These are phyloP conservation scores for Amesomyces nigricolor DNA, from an alignment of 2,329 filamentous ascomycete genomes.

Conservation along the genomic window DNA sequence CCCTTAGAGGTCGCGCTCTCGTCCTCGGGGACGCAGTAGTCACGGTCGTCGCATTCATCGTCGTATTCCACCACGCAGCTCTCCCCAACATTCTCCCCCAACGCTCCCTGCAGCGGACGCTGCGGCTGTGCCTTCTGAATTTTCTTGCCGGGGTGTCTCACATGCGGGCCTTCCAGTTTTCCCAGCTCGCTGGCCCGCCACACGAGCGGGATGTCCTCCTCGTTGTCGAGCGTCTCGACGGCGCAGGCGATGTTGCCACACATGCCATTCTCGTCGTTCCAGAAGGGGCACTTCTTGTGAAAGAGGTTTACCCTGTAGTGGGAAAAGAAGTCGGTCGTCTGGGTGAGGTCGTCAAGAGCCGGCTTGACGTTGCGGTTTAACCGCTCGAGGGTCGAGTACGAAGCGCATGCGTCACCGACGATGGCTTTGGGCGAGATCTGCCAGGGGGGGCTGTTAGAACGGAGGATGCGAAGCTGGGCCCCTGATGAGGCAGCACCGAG, in stretches of 20 bases:
- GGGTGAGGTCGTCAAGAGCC: slow-evolving; percentile 72
- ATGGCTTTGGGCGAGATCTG: slow-evolving; percentile 86
- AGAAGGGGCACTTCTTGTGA: slow-evolving; percentile 92
- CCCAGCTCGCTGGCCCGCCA: slow-evolving; percentile 91
- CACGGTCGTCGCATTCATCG: slow-evolving; percentile 91
- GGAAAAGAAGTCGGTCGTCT: slow-evolving; percentile 93
- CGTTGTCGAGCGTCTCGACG: slow-evolving; percentile 89
- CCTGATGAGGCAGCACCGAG: slow-evolving; percentile 23
- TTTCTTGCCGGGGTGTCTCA: slow-evolving; percentile 76
- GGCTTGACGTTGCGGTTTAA: slow-evolving; percentile 75
- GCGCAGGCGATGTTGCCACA: slow-evolving; percentile 97
- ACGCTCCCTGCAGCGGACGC: slow-evolving; percentile 70
- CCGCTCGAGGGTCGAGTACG: slow-evolving; percentile 81
- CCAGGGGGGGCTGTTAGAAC: slow-evolving; percentile 36
- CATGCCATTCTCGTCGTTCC: slow-evolving; percentile 87
- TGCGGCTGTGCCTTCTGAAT: slow-evolving; percentile 65
- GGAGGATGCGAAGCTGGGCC: slow-evolving; percentile 21
- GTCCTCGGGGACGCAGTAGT: slow-evolving; percentile 95
- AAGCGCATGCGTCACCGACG: slow-evolving; percentile 90
- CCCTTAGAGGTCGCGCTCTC: slow-evolving; percentile 81
- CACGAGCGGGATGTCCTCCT: slow-evolving; percentile 84
- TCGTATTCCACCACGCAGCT: slow-evolving; percentile 97
- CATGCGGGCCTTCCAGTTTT: slow-evolving; percentile 84
- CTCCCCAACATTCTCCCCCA: slow-evolving; percentile 85
- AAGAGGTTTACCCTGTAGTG: slow-evolving; percentile 95